Evolutionary conservation across 2,329 filamentous ascomycete species (phyloP), one percentile per base, ranked within the genome.

Genomic region (Sporothrix sp.): DNA sequence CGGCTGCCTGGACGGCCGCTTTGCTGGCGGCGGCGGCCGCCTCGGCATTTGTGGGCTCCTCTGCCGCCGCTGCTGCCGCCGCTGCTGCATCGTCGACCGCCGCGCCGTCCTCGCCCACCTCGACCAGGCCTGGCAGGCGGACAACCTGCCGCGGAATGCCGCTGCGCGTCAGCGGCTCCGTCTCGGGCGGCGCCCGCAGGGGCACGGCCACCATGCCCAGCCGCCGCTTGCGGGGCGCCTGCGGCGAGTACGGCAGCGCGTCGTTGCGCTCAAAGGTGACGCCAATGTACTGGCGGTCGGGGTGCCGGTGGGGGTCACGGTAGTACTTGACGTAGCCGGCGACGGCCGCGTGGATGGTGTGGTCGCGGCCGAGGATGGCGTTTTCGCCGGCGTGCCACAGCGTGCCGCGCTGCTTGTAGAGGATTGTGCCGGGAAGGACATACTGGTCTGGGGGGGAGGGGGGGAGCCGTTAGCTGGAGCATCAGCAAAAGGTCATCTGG

Each of bases 301-400:
- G 86, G 67, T 97, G 88, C 53, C 74, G 77, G 28, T 76, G 68
- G 0, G 90, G 89, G 64, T 98, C 91, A 63, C 84, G 82, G 75
- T 98, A 98, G 78, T 95, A 98, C 61, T 93, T 89, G 54, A 98
- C 93, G 68, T 94, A 98, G 57, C 93, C 93, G 3, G 84, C 76
- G 51, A 85, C 79, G 53, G 82, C 83, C 48, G 93, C 82, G 68
- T 87, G 95, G 65, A 98, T 94, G 46, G 91, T 97, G 73, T 97
- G 93, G 67, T 98, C 90, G 54, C 93, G 85, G 46, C 93, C 93
- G 74, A 97, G 91, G 61, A 83, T 86, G 67, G 86, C 87, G 70
- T 98, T 97, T 66, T 97, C 93, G 61, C 93, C 93, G 1, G 93
- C 85, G 66, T 84, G 91, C 93, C 93, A 98, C 62, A 83, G 79